phyloP scores from a whole-genome alignment of 306 rosid genomes.

The Malus sylvestris region DNA sequence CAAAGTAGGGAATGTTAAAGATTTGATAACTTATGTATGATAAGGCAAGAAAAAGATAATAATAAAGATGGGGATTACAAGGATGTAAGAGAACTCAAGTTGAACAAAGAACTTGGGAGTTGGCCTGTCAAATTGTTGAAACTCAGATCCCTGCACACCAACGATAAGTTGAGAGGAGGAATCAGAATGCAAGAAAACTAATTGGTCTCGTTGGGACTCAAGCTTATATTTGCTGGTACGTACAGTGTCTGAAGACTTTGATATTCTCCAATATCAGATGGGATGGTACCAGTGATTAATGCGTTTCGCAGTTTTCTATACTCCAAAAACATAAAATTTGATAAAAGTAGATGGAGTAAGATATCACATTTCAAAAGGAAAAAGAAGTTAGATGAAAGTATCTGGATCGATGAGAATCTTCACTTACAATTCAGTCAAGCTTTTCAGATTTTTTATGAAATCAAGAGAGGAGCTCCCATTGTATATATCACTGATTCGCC shows the following conservation, averaged over 20 bases:
- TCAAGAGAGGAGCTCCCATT: conserved; percentile 24
- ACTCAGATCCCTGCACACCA: conserved; percentile 20
- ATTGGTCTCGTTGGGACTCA: neutral
- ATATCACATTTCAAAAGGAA: neutral
- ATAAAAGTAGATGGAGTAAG: neutral
- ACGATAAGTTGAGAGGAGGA: neutral
- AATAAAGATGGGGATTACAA: conserved; percentile 6
- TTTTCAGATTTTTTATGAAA: conserved; percentile 10
- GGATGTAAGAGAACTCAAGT: neutral
- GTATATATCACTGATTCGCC: conserved; percentile 27
- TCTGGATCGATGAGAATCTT: neutral
- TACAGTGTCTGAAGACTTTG: conserved; percentile 11
- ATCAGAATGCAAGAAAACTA: neutral
- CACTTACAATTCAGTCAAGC: conserved; percentile 20
- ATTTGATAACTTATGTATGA: neutral
- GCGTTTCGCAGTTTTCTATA: conserved; percentile 24
- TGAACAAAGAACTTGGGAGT: conserved; percentile 21
- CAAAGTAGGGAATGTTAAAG: too few species aligned
- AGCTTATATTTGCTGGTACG: neutral
- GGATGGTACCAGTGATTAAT: conserved; percentile 16
- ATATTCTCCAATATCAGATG: conserved; percentile 16
- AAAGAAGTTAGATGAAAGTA: neutral
- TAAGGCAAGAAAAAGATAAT: neutral
- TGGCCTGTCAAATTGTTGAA: conserved; percentile 24
- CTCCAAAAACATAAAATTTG: neutral